Percentiles rank a stretch among this genome's conserved stretches.
Conservation (phyloP, 1,139 yeast genomes). For the Spathaspora sp. region DNA sequence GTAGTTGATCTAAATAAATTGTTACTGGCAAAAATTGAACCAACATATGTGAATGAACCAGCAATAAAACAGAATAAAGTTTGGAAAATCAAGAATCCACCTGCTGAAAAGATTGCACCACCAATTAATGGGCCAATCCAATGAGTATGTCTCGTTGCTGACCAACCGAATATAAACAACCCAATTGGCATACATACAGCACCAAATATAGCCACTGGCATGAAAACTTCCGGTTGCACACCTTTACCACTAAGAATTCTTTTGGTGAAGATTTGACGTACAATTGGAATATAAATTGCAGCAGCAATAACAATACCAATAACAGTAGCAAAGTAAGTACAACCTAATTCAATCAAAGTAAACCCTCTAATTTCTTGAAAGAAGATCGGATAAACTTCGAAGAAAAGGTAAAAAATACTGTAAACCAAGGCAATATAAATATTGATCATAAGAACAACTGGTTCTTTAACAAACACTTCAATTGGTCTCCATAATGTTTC, state of each 20-base stretch:
- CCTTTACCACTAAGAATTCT: conserved; percentile 21
- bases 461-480: conserved; percentile 42
- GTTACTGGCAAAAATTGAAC: conserved; percentile 61
- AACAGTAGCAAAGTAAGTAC: conserved; percentile 42
- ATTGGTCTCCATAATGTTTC: conserved; percentile 53
- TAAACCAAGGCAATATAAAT: conserved; percentile 54
- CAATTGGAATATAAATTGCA: conserved; percentile 22
- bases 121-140: conserved; percentile 49
- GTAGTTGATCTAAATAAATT: conserved; percentile 50
- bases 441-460: conserved; percentile 47
- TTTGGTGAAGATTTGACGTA: conserved; percentile 23
- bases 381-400: conserved; percentile 63
- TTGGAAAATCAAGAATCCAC: conserved; percentile 44
- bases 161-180: conserved; percentile 52
- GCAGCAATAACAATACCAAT: conserved; percentile 41
- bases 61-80: conserved; percentile 35
- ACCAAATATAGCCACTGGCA: conserved; percentile 46
- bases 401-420: conserved; percentile 55
- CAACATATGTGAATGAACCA: conserved; percentile 39
- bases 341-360: conserved; percentile 50
- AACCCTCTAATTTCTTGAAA: conserved; percentile 45
- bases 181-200: conserved; percentile 43
- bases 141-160: conserved; percentile 36
- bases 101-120: conserved; percentile 34
- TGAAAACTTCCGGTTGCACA: conserved; percentile 39